Base-by-base conservation (phyloP, 768 basidiomycete species). In the Serendipita sp. region DNA sequence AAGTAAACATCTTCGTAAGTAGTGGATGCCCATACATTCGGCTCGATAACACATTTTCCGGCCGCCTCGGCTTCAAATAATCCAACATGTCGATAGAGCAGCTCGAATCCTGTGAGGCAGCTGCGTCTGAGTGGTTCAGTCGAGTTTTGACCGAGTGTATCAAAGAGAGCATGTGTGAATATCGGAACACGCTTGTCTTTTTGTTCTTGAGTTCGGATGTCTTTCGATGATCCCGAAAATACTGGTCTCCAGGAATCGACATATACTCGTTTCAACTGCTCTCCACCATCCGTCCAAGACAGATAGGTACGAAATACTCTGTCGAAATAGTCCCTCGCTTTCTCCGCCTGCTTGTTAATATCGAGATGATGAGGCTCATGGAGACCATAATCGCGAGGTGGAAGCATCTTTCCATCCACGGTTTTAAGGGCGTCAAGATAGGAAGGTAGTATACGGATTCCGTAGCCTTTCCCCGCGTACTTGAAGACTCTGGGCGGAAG, bases 1-100 rank as follows among this genome's bases (percentile, higher is more conserved):
- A 7, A 17, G 28, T 16, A 26, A 5, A 34, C 33, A 1, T 43
- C 53, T 14, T 65, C 48, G 24, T 42, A 42, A 24, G 17, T 28
- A 13, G 31, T 5, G 16, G 13, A 17, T 14, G 24, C 17, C 9
- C 56, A 31, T 13, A 61, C 24, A 14, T 31, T 42, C 24, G 16
- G 43, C 42, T 38, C 17, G 44, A n/a, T 42, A 58, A 33, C 45
- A 42, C 64, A 38, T 16, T 26, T 22, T 3, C 65, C 65, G 13
- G 24, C 30, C 16, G 41, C 64, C 38, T 64, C 58, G 4, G 24
- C 45, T 41, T 64, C 64, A 58, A 63, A 65, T 9, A 65, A 38
- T 58, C 41, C 65, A n/a, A 65, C 65, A 61, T 65, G 65, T 11
- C 65, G 56, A 64, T 64, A 61, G 38, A 65, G 33, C 41, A 65